A percentile compares a stretch with the other conserved stretches of the same genome.
Conservation (phyloP, 345 rosid species). For the Pseudoturritis turrita region DNA sequence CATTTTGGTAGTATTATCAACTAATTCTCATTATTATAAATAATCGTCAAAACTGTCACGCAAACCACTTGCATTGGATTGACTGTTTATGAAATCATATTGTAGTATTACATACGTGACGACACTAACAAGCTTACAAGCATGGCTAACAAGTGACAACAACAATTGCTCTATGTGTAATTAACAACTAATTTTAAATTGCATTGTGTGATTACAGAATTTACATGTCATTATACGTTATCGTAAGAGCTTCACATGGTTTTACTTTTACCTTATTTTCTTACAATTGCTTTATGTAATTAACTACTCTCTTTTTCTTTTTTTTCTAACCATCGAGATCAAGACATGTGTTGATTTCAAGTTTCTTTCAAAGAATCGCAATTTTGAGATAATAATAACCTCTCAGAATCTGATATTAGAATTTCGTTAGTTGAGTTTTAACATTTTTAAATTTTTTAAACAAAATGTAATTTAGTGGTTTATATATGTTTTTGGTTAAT, state of each 20-base stretch:
- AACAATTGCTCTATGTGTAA: background rate
- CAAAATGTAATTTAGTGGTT: no score
- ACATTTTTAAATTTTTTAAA: no score
- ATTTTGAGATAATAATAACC: background rate
- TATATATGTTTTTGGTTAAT: no score
- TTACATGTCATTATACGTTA: background rate
- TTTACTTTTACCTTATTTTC: no score
- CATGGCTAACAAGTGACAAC: background rate
- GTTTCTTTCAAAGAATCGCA: background rate
- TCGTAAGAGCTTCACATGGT: background rate
- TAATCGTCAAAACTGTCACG: background rate
- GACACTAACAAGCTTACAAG: background rate
- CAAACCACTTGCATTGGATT: constrained; percentile 8
- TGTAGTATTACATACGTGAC: constrained; percentile 7
- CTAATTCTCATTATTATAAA: background rate
- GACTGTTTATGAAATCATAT: background rate
- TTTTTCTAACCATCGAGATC: background rate
- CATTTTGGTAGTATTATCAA: background rate
- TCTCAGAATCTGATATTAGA: background rate
- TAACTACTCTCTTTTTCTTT: background rate
- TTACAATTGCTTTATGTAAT: background rate
- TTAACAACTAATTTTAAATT: background rate
- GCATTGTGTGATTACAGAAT: background rate
- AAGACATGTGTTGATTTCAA: background rate
- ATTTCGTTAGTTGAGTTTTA: no score